Base-by-base conservation (phyloP, 176 grass and related monocot genomes). In the Paspalum notatum region DNA sequence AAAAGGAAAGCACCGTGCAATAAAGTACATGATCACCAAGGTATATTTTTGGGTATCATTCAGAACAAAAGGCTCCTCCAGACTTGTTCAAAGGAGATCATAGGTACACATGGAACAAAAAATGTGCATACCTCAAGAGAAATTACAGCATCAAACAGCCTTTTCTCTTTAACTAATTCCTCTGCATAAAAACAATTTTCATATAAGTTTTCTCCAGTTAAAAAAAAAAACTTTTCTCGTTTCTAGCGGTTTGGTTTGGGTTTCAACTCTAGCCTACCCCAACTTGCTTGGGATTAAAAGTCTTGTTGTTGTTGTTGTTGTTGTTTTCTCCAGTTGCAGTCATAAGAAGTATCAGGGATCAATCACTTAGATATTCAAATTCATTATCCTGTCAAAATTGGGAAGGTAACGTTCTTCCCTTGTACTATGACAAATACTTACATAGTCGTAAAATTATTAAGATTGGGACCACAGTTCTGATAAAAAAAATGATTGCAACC, bases 111-210 rank as follows among this genome's bases (percentile, higher is more conserved):
- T 22, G 20, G 45, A 72, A 74, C 25, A 8, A 79, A 87, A 32
- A 74, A 74, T 62, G 46, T 21, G 54, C 78, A 72, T 86, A 93
- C 95, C 95, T 95, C 90, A 49, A 98, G 92, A 85, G 92, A 84
- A 90, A 98, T 93, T 60, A 93, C 92, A 76, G 95, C 90, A 95
- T 98, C 90, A 82, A 93, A 98, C 75, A 95, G 85, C 51, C 81
- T 89, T 32, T 95, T 89, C 81, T 88, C 84, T 69, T 89, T 89
- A 63, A 93, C 95, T 79, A 98, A 86, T 76, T 93, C 90, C 90
- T 98, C 95, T 98, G 85, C 66, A 80, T 17, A 64, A 55, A 67
- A 84, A 84, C 39, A 82, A 60, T 55, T 72, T 16, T 54, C 22
- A 90, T 26, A 82, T 63, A 63, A 87, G 53, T 84, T 87, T 65